phyloP scores from a whole-genome alignment of 345 rosid genomes.

The Geranium brycei region DNA sequence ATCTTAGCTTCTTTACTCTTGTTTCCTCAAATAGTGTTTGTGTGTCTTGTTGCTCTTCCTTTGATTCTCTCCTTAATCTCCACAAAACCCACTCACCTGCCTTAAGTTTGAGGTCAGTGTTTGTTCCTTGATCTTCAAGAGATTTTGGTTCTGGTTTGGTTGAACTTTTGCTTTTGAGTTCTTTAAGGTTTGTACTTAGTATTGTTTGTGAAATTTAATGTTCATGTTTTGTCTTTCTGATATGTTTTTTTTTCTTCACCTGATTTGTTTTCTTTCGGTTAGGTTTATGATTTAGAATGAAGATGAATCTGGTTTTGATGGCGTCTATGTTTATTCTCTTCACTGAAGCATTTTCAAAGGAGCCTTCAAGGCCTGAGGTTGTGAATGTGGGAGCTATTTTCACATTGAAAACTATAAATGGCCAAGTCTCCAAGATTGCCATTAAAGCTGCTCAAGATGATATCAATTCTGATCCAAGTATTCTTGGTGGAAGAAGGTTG shows the following conservation, averaged over 20 bases:
- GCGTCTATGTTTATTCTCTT: slow-evolving; percentile 11
- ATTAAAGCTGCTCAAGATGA: slow-evolving; percentile 64
- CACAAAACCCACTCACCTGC: not conserved
- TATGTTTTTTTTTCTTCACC: too few relatives aligned
- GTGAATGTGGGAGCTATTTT: slow-evolving; percentile 63
- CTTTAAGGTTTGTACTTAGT: not conserved
- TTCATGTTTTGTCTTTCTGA: too few relatives aligned
- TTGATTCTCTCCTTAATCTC: not conserved
- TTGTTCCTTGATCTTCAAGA: not conserved
- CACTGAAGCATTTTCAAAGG: not conserved
- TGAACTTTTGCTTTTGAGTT: not conserved
- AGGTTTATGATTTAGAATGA: not conserved
- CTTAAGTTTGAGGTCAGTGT: not conserved
- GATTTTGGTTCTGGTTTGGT: not conserved
- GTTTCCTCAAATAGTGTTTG: not conserved
- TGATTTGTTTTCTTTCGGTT: too few relatives aligned
- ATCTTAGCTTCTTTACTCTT: not conserved
- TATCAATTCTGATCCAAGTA: slow-evolving; percentile 49
- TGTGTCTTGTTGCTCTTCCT: not conserved
- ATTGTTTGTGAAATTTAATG: too few relatives aligned
- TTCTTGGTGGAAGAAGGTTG: slow-evolving; percentile 54
- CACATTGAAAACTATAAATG: slow-evolving; percentile 32
- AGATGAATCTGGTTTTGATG: slow-evolving; percentile 18
- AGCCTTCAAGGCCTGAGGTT: slow-evolving; percentile 26
- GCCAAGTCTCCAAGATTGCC: slow-evolving; percentile 46